Evolutionary conservation across 257 asterid species (phyloP).

Genomic region (Marsdenia floribunda): DNA sequence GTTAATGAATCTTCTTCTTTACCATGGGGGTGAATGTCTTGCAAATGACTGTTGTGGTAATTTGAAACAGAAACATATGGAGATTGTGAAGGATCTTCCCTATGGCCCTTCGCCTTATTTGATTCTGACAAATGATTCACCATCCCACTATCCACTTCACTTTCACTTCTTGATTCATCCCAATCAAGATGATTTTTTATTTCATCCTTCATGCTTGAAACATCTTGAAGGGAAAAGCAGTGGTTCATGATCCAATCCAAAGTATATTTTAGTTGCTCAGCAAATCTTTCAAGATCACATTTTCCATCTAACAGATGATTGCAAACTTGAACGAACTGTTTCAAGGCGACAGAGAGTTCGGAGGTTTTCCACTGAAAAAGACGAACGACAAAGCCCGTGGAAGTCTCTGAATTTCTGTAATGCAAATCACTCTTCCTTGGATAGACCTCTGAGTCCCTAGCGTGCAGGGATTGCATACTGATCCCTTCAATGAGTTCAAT

Average conservation of each 20-base stretch:
- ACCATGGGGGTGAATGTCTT: slow-evolving; percentile 20
- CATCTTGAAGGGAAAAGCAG: slow-evolving; percentile 81
- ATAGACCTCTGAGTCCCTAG: slow-evolving; percentile 25
- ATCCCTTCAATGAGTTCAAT: slow-evolving; percentile 72
- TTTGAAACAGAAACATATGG: slow-evolving; percentile 24
- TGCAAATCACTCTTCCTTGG: slow-evolving; percentile 32
- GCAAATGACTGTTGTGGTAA: slow-evolving; percentile 20
- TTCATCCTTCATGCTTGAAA: slow-evolving; percentile 66
- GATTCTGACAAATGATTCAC: slow-evolving; percentile 34
- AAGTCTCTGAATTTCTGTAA: slow-evolving; percentile 29
- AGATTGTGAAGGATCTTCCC: slow-evolving; percentile 17
- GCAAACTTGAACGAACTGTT: slow-evolving; percentile 50
- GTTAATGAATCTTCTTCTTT: slow-evolving; percentile 28
- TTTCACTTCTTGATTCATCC: slow-evolving; percentile 64
- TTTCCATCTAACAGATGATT: slow-evolving; percentile 44
- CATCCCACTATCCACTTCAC: slow-evolving; percentile 47
- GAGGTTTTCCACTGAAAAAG: slow-evolving; percentile 71
- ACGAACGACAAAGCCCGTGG: slow-evolving; percentile 46
- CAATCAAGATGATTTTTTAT: slow-evolving; percentile 51
- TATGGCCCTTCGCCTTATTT: slow-evolving; percentile 17
- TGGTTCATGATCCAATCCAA: slow-evolving; percentile 80
- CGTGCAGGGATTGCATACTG: slow-evolving; percentile 34
- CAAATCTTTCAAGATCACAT: slow-evolving; percentile 46
- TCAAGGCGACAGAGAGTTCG: slow-evolving; percentile 47
- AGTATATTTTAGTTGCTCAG: slow-evolving; percentile 41